These are phyloP conservation scores for Eimeria zaria DNA, from an alignment of 169 alveolate genomes.

Conservation along the genomic window DNA sequence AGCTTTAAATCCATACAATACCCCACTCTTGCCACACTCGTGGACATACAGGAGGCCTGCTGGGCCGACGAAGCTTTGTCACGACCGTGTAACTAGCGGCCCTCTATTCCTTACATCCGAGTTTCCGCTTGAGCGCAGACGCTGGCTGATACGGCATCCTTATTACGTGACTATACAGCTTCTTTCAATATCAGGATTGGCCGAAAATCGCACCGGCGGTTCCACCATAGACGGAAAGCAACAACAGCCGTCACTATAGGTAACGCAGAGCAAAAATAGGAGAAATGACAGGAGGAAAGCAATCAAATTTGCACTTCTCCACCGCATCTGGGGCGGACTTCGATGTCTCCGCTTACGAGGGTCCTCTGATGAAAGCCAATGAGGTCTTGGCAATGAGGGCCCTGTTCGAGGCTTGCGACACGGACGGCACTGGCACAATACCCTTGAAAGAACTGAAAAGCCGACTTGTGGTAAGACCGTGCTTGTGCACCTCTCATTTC, in stretches of 20 bases:
- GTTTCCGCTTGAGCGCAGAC: neutral
- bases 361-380: conserved; percentile 80
- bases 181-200: neutral
- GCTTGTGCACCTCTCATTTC: neutral
- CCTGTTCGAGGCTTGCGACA: conserved; percentile 83
- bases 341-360: conserved; percentile 76
- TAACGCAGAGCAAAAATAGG: neutral
- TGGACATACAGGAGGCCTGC: neutral
- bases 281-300: conserved; percentile 32
- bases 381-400: conserved; percentile 75
- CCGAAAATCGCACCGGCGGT: neutral
- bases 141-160: neutral
- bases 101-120: neutral
- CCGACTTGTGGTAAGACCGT: conserved; percentile 33
- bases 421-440: conserved; percentile 63
- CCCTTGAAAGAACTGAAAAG: conserved; percentile 64
- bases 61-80: neutral
- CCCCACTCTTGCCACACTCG: neutral
- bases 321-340: conserved; percentile 50
- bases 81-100: neutral
- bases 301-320: neutral
- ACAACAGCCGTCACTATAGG: neutral
- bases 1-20: neutral
- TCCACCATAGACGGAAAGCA: neutral
- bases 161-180: neutral